phyloP scores from a whole-genome alignment of 768 basidiomycete genomes.

The Termitomyces titanicus region DNA sequence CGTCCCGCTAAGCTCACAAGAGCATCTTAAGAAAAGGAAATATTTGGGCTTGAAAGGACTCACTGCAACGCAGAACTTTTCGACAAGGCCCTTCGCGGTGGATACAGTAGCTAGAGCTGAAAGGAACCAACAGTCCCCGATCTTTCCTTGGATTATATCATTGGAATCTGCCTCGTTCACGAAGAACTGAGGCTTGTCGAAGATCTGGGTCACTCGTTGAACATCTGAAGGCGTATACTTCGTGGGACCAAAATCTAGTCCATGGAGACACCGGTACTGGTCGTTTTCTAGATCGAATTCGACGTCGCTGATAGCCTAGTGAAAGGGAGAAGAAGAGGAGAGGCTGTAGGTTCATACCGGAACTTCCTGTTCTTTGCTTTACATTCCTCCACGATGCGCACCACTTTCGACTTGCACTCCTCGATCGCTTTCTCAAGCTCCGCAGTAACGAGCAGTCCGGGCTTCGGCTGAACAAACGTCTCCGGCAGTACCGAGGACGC shows the following conservation, averaged over 20 bases:
- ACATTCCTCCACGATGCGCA: conserved; percentile 43
- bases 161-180: conserved; percentile 41
- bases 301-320: conserved; percentile 37
- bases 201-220: conserved; percentile 46
- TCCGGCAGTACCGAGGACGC: conserved; percentile 4
- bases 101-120: conserved; percentile 49
- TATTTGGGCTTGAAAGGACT: neutral
- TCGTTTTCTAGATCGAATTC: conserved; percentile 59
- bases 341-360: conserved; percentile 26
- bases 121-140: conserved; percentile 59
- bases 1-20: conserved; percentile 35
- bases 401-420: conserved; percentile 43
- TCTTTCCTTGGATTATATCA: conserved; percentile 47
- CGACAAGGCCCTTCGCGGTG: conserved; percentile 42
- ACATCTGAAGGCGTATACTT: conserved; percentile 35
- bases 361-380: conserved; percentile 44
- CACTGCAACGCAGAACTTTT: conserved; percentile 46
- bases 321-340: neutral
- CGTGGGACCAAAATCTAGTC: conserved; percentile 22
- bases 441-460: conserved; percentile 43
- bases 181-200: conserved; percentile 49
- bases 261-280: conserved; percentile 42
- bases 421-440: conserved; percentile 48
- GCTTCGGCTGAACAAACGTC: conserved; percentile 30
- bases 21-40: neutral